Evolutionary conservation across 768 basidiomycete genomes (phyloP), one percentile per base, ranked within the genome.

Genomic region (Leucocoprinus leucothites): DNA sequence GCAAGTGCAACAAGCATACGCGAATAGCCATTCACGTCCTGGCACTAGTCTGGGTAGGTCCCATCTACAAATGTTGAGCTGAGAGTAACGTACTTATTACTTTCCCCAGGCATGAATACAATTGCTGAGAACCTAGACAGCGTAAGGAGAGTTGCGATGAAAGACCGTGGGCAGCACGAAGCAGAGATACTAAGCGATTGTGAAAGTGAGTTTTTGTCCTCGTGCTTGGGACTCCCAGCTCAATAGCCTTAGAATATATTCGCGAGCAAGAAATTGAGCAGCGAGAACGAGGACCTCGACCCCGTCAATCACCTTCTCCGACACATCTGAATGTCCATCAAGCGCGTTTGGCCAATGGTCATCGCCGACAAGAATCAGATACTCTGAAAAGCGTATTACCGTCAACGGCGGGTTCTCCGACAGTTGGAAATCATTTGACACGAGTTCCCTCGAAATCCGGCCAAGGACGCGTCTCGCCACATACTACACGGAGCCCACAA

Each of bases 361-460:
- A 91, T 64, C 78, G 74, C 61, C 82, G 89, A 48, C 80, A 82
- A 24, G 89, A 91, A 55, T 91, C 89, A 0, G 89, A 92, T 58
- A 91, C 89, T 0, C 70, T 90, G 25, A 86, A 85, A 11, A 64
- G 61, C 28, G 43, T 79, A 6, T 66, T 71, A 13, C 73, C 74
- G 18, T 69, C 71, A 16, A 69, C 70, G 9, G 44, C 69, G 31
- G 65, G 72, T n/a, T 80, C 80, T 9, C 86, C 87, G 1, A 86
- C 86, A 1, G 76, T 76, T 3, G 73, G 82, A 19, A 81, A 64
- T 7, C 48, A 57, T 13, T 43, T 46, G 18, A 49, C 58, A 9
- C 58, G 26, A 61, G 63, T 21, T n/a, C 52, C 58, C 24, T 46
- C 56, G 3, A 56, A 56, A 35, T 44, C 51, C 42, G 56, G 52